Evolutionary conservation across 495 filamentous ascomycete genomes (phyloP), one percentile per base, ranked within the genome.

Genomic region (Articulospora tetracladia): DNA sequence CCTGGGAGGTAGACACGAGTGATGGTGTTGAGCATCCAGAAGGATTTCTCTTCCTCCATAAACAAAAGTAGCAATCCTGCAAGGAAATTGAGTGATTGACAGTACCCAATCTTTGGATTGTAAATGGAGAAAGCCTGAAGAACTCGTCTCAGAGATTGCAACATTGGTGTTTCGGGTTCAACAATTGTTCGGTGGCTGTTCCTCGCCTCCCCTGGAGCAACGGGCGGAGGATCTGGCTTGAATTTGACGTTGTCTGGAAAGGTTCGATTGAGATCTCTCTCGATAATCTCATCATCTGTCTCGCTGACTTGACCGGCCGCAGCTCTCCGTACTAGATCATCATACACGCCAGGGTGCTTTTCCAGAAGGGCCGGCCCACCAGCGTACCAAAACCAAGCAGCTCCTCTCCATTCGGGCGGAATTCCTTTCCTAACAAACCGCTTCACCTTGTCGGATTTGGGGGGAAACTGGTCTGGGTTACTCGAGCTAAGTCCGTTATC

Each of bases 371-470:
- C 82, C 26, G 90, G 89, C 6, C 94, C 94, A 13, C 91, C 92
- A n/a, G 92, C 92, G 70, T 97, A 98, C 73, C 86, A 98, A 67
- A 96, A 98, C 94, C 94, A 98, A 28, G 94, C 93, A 4, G 88
- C 86, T 12, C 94, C 94, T 66, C 94, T 83, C 83, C 90, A 92
- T 58, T 96, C 91, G 0, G 92, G 88, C 1, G 94, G 94, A 24
- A 97, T 92, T n/a, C 94, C 94, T 71, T 98, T 98, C 32, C 93
- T 86, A 27, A 97, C 82, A 68, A 90, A 96, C 13, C 92, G 82
- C 74, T 96, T 96, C 27, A 93, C 81, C 67, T 93, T 95, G 41
- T 81, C 77, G 15, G 86, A 91, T 57, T 84, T 88, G 0, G 87
- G 82, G 0, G 94, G 94, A 62, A 98, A 98, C 3, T 79, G 77